These are phyloP conservation scores for Pseudocohnilembus persalinus DNA, from an alignment of 169 alveolate genomes.

Conservation along the genomic window DNA sequence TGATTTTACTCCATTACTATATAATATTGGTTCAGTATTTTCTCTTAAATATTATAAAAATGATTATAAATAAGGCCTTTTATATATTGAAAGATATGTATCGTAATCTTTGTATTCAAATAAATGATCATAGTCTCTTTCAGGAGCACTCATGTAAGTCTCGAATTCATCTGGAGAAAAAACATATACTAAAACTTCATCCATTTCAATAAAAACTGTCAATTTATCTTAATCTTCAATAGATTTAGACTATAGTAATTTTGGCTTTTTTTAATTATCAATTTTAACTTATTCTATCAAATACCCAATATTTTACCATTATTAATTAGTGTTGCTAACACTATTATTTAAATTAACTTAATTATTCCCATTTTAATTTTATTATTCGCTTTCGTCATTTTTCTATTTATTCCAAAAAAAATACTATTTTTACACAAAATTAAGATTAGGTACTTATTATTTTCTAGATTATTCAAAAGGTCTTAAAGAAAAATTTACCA, in stretches of 20 bases:
- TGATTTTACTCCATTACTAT: slow-evolving; percentile 28
- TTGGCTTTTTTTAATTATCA: slow-evolving; percentile 19
- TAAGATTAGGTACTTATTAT: too few relatives aligned
- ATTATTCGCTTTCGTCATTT: too few relatives aligned
- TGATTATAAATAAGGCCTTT: slow-evolving; percentile 41
- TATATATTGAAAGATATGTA: slow-evolving; percentile 34
- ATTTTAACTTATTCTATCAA: slow-evolving; percentile 25
- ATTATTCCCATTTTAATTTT: too few relatives aligned
- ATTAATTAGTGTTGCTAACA: not conserved
- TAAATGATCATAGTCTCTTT: slow-evolving; percentile 41
- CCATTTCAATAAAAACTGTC: slow-evolving; percentile 45
- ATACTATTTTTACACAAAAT: too few relatives aligned
- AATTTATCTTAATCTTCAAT: slow-evolving; percentile 33
- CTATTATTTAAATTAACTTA: too few relatives aligned
- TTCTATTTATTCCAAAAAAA: too few relatives aligned
- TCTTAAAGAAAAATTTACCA: too few relatives aligned
- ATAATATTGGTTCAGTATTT: slow-evolving; percentile 34
- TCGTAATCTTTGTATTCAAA: slow-evolving; percentile 41
- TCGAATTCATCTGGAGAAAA: slow-evolving; percentile 48
- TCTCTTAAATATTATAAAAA: slow-evolving; percentile 38
- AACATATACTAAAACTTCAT: slow-evolving; percentile 41
- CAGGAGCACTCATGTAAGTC: slow-evolving; percentile 44
- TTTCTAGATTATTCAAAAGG: too few relatives aligned
- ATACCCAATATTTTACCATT: slow-evolving; percentile 29
- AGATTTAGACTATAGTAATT: slow-evolving; percentile 26